A percentile compares a stretch with the other conserved stretches of the same genome.
phyloP scores from a whole-genome alignment of 441 rosid species.

The Geranium incanum region DNA sequence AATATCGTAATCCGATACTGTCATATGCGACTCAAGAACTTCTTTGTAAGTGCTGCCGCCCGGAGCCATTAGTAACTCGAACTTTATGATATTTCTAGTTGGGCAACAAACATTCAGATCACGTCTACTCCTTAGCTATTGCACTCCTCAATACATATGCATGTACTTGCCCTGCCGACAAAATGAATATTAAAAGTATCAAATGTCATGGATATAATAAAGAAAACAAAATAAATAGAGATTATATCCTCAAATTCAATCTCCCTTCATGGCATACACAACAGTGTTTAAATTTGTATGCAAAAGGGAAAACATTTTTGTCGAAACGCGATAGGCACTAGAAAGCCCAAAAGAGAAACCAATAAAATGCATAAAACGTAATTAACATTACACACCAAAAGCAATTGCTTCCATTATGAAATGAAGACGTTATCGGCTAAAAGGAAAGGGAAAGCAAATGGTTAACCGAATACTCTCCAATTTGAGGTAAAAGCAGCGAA shows the following conservation, averaged over 20 bases:
- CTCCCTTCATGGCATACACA: background rate
- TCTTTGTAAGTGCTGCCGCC: slow-evolving; percentile 52
- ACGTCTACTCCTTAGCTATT: slow-evolving; percentile 16
- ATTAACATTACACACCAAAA: background rate
- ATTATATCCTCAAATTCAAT: background rate
- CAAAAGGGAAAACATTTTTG: background rate
- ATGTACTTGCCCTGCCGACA: slow-evolving; percentile 8
- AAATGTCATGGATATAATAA: slow-evolving; percentile 1
- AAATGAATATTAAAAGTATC: slow-evolving; percentile 5
- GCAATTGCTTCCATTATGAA: background rate
- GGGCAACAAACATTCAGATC: slow-evolving; percentile 14
- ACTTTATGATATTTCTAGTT: slow-evolving; percentile 17
- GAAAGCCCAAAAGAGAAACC: background rate
- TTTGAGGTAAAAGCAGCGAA: background rate
- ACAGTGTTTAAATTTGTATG: background rate
- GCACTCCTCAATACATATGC: slow-evolving; percentile 21
- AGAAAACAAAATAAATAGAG: slow-evolving; percentile 8
- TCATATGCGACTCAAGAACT: slow-evolving; percentile 37
- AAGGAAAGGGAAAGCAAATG: background rate
- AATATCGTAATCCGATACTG: slow-evolving; percentile 38
- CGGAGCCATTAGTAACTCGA: slow-evolving; percentile 39
- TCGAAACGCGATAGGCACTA: background rate
- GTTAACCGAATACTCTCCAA: background rate
- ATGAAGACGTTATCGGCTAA: background rate
- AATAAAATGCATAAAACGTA: background rate